Evolutionary conservation across 73 alveolate genomes (phyloP).

Genomic region (Uronychia setigera): DNA sequence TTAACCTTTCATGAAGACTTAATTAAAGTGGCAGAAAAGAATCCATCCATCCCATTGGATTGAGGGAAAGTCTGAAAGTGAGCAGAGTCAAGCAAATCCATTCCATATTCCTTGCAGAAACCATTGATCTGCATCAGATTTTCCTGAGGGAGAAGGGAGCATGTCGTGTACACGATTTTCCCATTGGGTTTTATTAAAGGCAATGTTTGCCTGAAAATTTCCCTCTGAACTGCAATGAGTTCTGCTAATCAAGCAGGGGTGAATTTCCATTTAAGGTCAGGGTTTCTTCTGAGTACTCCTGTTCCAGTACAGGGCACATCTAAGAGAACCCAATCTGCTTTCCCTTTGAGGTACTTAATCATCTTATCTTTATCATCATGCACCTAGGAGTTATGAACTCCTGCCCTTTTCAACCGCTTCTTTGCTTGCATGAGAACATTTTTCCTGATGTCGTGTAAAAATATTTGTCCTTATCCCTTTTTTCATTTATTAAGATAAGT

Average conservation of each 20-base stretch:
- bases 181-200: slow-evolving; percentile 66
- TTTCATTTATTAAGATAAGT: slow-evolving; percentile 32
- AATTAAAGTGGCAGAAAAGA: slow-evolving; percentile 74
- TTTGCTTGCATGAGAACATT: slow-evolving; percentile 72
- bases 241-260: slow-evolving; percentile 60
- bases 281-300: slow-evolving; percentile 86
- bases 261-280: slow-evolving; percentile 84
- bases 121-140: slow-evolving; percentile 61
- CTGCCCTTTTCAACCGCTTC: slow-evolving; percentile 76
- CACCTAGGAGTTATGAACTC: slow-evolving; percentile 54
- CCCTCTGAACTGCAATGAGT: slow-evolving; percentile 56
- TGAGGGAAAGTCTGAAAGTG: slow-evolving; percentile 77
- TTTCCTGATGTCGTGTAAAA: slow-evolving; percentile 74
- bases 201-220: slow-evolving; percentile 63
- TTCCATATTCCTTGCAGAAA: slow-evolving; percentile 70
- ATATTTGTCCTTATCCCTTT: slow-evolving; percentile 58
- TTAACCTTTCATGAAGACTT: too few relatives aligned
- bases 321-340: slow-evolving; percentile 83
- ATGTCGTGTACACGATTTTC: slow-evolving; percentile 77
- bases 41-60: slow-evolving; percentile 83
- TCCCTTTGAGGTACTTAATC: slow-evolving; percentile 58
- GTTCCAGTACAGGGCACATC: slow-evolving; percentile 90
- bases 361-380: slow-evolving; percentile 65
- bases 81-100: slow-evolving; percentile 65
- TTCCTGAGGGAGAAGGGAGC: slow-evolving; percentile 75